phyloP scores from a whole-genome alignment of 352 stramenopile genomes.

The Phytophthora citrophthora region DNA sequence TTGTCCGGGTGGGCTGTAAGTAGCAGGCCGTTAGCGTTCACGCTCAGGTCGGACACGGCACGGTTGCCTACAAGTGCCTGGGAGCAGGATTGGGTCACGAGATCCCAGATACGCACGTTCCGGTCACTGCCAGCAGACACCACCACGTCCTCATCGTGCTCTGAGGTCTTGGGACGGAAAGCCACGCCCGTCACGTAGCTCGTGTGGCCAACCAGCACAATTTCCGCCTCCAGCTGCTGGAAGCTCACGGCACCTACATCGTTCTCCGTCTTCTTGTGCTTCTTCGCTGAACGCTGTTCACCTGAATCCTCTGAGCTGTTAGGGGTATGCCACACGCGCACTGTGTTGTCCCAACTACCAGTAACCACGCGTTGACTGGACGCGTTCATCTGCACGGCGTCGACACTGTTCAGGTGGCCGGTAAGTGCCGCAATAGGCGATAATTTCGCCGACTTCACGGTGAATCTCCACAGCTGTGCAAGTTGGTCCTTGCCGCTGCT shows the following conservation, averaged over 20 bases:
- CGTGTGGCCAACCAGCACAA: slow-evolving; percentile 81
- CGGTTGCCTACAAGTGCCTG: slow-evolving; percentile 82
- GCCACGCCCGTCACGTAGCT: slow-evolving; percentile 77
- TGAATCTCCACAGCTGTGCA: slow-evolving; percentile 72
- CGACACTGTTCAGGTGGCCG: slow-evolving; percentile 86
- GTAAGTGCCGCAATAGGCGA: slow-evolving; percentile 59
- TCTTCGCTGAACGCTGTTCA: slow-evolving; percentile 63
- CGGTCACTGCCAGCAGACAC: slow-evolving; percentile 77
- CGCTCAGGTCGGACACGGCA: slow-evolving; percentile 74
- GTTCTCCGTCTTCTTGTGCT: slow-evolving; percentile 66
- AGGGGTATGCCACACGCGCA: slow-evolving; percentile 70
- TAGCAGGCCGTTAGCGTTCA: slow-evolving; percentile 67
- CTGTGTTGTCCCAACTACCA: slow-evolving; percentile 87
- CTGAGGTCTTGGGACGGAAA: slow-evolving; percentile 58
- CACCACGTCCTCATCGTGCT: slow-evolving; percentile 54
- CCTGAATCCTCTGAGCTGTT: slow-evolving; percentile 17
- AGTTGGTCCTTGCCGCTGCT: slow-evolving; percentile 84
- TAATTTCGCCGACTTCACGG: slow-evolving; percentile 41
- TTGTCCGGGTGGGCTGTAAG: slow-evolving; percentile 84
- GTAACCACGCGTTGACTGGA: slow-evolving; percentile 57
- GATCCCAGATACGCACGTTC: slow-evolving; percentile 81
- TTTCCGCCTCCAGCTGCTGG: slow-evolving; percentile 72
- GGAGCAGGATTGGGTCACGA: slow-evolving; percentile 71
- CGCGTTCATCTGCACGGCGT: slow-evolving; percentile 53
- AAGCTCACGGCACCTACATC: slow-evolving; percentile 53